Evolutionary conservation across 345 rosid genomes (phyloP).

Genomic region (Diplotaxis tenuifolia): DNA sequence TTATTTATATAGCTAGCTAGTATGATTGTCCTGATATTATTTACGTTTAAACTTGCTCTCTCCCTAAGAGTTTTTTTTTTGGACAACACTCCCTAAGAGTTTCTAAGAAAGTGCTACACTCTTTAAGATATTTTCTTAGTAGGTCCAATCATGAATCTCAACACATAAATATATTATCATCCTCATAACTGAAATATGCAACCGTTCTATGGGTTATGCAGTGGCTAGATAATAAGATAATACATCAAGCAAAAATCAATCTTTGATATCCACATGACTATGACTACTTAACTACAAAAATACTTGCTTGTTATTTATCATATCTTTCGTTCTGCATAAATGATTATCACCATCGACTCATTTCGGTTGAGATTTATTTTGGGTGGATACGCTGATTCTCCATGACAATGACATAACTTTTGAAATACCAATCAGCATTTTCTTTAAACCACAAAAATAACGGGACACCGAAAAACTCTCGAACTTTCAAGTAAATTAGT

Average conservation of each 20-base stretch:
- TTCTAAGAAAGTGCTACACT: conserved; percentile 4
- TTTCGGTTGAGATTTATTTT: conserved; percentile 1
- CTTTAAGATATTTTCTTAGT: not conserved
- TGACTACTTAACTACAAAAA: not conserved
- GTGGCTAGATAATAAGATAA: not conserved
- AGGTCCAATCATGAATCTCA: not conserved
- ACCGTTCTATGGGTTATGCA: not conserved
- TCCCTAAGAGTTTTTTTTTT: too few species aligned
- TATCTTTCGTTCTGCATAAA: not conserved
- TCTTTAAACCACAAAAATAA: conserved; percentile 9
- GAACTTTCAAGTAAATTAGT: not conserved
- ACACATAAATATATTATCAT: not conserved
- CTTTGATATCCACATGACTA: not conserved
- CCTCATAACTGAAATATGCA: not conserved
- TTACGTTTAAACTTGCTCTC: conserved; percentile 4
- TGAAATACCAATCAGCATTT: not conserved
- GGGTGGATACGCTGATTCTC: conserved; percentile 9
- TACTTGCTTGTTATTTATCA: not conserved
- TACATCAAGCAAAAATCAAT: not conserved
- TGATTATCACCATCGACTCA: not conserved
- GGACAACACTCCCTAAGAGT: too few species aligned
- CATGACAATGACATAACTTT: conserved; percentile 9
- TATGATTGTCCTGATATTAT: not conserved
- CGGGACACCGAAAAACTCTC: not conserved
- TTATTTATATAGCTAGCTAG: not conserved